Base-by-base conservation (phyloP, 2,329 filamentous ascomycete species). In the Trichoderma afroharzianum region DNA sequence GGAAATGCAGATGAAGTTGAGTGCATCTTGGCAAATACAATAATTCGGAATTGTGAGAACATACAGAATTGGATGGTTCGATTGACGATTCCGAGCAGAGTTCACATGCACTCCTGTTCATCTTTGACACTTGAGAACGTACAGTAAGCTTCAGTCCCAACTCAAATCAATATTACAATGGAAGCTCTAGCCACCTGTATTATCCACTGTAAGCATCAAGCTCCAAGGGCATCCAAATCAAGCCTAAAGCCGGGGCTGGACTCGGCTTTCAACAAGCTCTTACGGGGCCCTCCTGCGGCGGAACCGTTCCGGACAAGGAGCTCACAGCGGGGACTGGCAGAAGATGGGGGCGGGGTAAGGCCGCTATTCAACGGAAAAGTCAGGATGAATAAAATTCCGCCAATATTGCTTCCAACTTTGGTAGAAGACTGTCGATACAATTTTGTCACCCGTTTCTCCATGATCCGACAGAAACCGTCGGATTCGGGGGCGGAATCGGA, bases 401-500 rank as follows among this genome's bases (percentile, higher is more conserved):
- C 39, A 43, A 1, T 43, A 43, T 43, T 43, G 39, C 39, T 43
- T 3, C 4, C 7, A 43, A n/a, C 9, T 43, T 43, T 9, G 39
- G 15, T 43, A 0, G 39, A 3, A 4, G 7, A 7, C n/a, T 14
- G 32, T 14, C 7, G 3, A 9, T 15, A 14, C 6, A 6, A 11
- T 67, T 67, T 57, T 58, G 63, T 67, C 50, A 58, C 0, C 15
- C 11, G 1, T 1, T n/a, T 18, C 55, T 24, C 55, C 53, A 68
- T 28, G 30, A 61, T 53, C 66, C 66, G 66, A 69, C 30, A 50
- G 24, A 69, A 69, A 69, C 66, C 66, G 66, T 53, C 66, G 66
- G 66, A 68, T 61, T 69, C 57, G 55, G 57, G 9, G 36, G 55
- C 66, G 66, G 66, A 69, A 69, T 62, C 66, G 66, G 66, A 69